Conservation (phyloP, 345 rosid species). For the Abelmoschus esculentus region DNA sequence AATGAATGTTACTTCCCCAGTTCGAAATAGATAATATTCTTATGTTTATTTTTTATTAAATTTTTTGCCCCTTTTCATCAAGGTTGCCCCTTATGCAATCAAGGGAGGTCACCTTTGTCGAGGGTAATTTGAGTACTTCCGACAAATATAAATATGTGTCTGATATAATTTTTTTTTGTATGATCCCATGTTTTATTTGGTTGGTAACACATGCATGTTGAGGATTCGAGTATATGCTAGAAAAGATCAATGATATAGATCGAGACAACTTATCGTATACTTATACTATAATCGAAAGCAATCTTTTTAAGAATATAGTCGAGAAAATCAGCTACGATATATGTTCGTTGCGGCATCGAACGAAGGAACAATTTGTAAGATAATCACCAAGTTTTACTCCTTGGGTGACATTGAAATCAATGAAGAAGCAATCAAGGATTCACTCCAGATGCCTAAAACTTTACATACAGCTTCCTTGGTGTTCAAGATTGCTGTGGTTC, state of each 20-base stretch:
- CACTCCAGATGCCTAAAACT: constrained; percentile 18
- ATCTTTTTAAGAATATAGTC: constrained; percentile 5
- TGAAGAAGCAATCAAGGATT: constrained; percentile 22
- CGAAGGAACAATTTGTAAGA: no score
- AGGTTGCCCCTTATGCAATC: constrained; percentile 26
- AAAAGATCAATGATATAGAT: constrained; percentile 20
- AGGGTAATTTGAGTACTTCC: background rate
- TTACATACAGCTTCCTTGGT: background rate
- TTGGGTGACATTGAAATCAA: constrained; percentile 10
- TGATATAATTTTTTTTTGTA: background rate
- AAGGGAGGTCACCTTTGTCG: constrained; percentile 14
- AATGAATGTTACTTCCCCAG: background rate
- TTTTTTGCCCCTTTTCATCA: no score
- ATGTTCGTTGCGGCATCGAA: constrained; percentile 15
- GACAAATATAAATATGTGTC: background rate
- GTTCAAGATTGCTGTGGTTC: no score
- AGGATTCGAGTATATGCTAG: constrained; percentile 19
- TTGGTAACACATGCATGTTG: background rate
- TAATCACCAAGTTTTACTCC: constrained; percentile 18
- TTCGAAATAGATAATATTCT: no score
- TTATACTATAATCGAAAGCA: constrained; percentile 25
- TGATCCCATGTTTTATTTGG: background rate
- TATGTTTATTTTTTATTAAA: no score
- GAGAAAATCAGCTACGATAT: constrained; percentile 19
- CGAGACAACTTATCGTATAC: constrained; percentile 14